These are phyloP conservation scores for Phytophthora nicotianae DNA, from an alignment of 352 stramenopile species.

Conservation along the genomic window DNA sequence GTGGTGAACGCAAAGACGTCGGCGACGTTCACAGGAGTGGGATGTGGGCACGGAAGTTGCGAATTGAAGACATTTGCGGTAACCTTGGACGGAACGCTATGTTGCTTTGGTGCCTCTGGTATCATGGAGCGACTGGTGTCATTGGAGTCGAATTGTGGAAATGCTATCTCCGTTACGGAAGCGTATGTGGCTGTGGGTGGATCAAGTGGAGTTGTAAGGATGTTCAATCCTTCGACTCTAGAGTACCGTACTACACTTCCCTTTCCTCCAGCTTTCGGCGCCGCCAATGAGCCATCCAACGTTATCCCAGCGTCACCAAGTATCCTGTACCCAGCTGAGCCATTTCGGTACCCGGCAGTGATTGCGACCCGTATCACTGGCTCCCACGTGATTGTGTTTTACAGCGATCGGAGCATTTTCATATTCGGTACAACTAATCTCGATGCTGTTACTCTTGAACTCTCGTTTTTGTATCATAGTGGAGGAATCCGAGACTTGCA, in stretches of 20 bases:
- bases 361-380: conserved; percentile 68
- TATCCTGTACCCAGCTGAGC: conserved; percentile 52
- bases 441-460: conserved; percentile 54
- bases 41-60: conserved; percentile 55
- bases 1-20: conserved; percentile 66
- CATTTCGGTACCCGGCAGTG: conserved; percentile 60
- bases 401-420: conserved; percentile 83
- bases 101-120: conserved; percentile 73
- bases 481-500: conserved; percentile 70
- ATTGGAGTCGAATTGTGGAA: conserved; percentile 60
- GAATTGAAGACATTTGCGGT: conserved; percentile 78
- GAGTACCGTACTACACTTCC: conserved; percentile 78
- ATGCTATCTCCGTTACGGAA: conserved; percentile 77
- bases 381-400: conserved; percentile 67
- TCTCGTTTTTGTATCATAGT: conserved; percentile 86
- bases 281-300: conserved; percentile 31
- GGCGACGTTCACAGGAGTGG: conserved; percentile 73
- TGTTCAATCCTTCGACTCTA: conserved; percentile 77
- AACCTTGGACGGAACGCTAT: conserved; percentile 74
- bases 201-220: conserved; percentile 62
- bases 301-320: conserved; percentile 12
- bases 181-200: conserved; percentile 74
- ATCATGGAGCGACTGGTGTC: conserved; percentile 83
- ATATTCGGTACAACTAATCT: conserved; percentile 70
- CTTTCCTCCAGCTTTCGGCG: conserved; percentile 74